Conservation (phyloP, 345 rosid genomes). For the Bretschneidera sinensis region DNA sequence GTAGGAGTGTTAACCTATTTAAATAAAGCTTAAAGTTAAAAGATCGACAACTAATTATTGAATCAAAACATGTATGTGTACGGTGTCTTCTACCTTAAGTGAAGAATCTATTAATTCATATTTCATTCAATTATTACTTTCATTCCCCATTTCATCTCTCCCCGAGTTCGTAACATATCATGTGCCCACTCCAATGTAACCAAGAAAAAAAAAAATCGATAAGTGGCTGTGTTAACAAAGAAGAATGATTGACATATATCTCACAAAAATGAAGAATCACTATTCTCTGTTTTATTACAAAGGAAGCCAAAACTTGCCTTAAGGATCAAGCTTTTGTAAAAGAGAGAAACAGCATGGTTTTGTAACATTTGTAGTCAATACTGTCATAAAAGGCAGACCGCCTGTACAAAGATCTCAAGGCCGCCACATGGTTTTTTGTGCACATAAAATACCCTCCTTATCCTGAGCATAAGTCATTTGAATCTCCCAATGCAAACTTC, state of each 20-base stretch:
- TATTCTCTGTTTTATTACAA: slow-evolving; percentile 3
- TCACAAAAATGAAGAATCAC: slow-evolving; percentile 3
- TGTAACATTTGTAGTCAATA: neutral
- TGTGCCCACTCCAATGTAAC: too few species aligned
- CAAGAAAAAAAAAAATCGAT: too few species aligned
- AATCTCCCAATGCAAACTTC: slow-evolving; percentile 88
- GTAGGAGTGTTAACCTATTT: too few species aligned
- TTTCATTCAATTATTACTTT: too few species aligned
- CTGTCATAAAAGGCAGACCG: neutral
- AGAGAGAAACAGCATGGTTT: neutral
- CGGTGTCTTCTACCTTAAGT: too few species aligned
- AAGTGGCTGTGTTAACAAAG: neutral
- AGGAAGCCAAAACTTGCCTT: neutral
- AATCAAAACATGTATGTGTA: too few species aligned
- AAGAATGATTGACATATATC: slow-evolving; percentile 9
- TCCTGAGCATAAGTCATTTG: slow-evolving; percentile 79
- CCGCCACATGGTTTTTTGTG: slow-evolving; percentile 80
- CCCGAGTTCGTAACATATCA: too few species aligned
- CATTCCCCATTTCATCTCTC: too few species aligned
- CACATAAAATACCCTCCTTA: slow-evolving; percentile 79
- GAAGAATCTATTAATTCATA: too few species aligned
- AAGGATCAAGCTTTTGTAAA: neutral
- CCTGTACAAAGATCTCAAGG: slow-evolving; percentile 31
- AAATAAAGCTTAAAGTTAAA: too few species aligned
- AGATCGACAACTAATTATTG: too few species aligned